These are phyloP conservation scores for Corylus heterophylla DNA, from an alignment of 306 rosid species.

Conservation along the genomic window DNA sequence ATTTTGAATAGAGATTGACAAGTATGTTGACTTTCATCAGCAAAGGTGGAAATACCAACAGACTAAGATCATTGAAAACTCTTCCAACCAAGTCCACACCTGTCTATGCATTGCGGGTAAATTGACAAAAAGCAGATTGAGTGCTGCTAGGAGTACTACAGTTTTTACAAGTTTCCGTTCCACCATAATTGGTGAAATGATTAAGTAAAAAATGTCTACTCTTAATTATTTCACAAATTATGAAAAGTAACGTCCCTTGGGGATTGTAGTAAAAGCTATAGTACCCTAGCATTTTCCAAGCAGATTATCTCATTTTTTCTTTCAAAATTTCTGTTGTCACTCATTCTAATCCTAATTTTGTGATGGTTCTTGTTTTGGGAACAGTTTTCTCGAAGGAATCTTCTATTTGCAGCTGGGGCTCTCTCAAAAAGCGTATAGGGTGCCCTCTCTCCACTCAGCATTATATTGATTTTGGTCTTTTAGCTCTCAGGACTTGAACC, in stretches of 20 bases:
- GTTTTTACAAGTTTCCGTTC: no score
- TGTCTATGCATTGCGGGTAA: constrained; percentile 72
- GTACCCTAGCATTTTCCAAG: neutral
- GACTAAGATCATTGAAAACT: constrained; percentile 81
- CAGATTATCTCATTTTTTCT: constrained; percentile 4
- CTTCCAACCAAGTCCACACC: constrained; percentile 84
- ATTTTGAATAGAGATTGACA: constrained; percentile 17
- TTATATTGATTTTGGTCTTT: no score
- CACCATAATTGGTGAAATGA: no score
- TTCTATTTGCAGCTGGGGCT: constrained; percentile 84
- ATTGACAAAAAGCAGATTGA: neutral
- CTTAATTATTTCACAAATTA: no score
- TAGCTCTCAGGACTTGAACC: no score
- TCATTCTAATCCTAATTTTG: constrained; percentile 4
- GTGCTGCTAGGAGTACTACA: no score
- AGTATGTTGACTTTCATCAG: constrained; percentile 20
- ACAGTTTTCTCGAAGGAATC: constrained; percentile 98
- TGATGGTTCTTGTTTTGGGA: constrained; percentile 17
- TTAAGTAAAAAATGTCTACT: no score
- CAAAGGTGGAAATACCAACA: constrained; percentile 69
- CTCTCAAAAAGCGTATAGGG: constrained; percentile 50
- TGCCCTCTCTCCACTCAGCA: neutral
- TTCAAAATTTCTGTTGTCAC: no score
- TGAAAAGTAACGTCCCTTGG: no score
- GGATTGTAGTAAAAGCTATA: no score